Evolutionary conservation across 2,329 filamentous ascomycete species (phyloP), one percentile per base, ranked within the genome.

Genomic region (Coniochaeta prunicola): DNA sequence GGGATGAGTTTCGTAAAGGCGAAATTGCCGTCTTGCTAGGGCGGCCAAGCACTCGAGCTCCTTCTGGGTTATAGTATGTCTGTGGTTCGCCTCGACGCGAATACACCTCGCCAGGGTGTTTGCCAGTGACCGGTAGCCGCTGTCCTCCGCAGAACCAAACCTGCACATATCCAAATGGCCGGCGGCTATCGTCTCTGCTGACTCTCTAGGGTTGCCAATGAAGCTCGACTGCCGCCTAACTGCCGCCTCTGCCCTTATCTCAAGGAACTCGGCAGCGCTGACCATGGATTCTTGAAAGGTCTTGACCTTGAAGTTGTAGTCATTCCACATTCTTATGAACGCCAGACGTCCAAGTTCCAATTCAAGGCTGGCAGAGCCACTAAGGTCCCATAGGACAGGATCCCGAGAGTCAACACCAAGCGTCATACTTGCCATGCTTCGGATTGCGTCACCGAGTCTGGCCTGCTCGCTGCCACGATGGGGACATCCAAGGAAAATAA

Each of bases 151-250:
- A 0, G 68, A 70, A 1, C 36, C 65, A 57, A 76, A 77, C 58
- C 71, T 74, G 65, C 73, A 76, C 65, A 78, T 72, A 30, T 72
- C 68, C 0, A 72, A 69, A 59, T 77, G 76, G 4, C 71, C 70
- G 6, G 74, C 73, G 24, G 73, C 68, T 21, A 78, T 64, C 0
- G 66, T 66, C 59, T 72, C 70, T 4, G 67, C 66, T 2, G 60
- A 60, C 54, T 74, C 71, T 6, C 67, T 61, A 1, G 67, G 63
- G 21, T 70, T 68, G 0, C 67, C 71, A n/a, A 73, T 58, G 30
- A 64, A 69, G 56, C 67, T 68, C 1, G 69, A 62, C 30, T 68
- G 63, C 0, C 64, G 63, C 4, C 65, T 50, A 3, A 50, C 45
- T 2, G 45, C 45, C 3, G 45, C 21, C 24, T 50, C 21, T 5